Conservation (phyloP, 2,329 filamentous ascomycete species). For the Calonectria henricotiae region DNA sequence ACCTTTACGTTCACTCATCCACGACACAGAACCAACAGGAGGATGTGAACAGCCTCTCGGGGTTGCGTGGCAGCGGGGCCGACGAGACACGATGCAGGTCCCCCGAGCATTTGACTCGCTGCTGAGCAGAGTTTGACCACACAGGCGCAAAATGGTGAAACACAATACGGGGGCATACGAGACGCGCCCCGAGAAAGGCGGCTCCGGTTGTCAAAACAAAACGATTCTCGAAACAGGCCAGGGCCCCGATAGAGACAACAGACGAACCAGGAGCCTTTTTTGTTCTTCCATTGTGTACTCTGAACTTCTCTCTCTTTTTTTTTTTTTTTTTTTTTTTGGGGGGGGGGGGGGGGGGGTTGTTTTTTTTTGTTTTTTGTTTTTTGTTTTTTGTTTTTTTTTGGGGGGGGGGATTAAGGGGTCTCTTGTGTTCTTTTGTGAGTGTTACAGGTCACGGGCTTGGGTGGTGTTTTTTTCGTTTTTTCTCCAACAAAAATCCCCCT, state of each 20-base stretch:
- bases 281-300: background rate
- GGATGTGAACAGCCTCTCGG: constrained; percentile 21
- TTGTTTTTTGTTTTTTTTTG: too few species aligned
- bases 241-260: background rate
- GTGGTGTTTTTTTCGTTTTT: too few species aligned
- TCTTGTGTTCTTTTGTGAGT: too few species aligned
- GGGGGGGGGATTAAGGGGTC: too few species aligned
- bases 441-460: too few species aligned
- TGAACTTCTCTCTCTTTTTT: background rate
- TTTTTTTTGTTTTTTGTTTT: too few species aligned
- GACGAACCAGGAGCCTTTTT: constrained; percentile 4
- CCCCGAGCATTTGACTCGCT: constrained; percentile 24
- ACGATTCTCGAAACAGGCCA: constrained; percentile 1
- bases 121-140: background rate
- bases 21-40: constrained; percentile 9
- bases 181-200: background rate
- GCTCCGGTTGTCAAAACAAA: background rate
- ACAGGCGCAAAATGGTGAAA: constrained; percentile 23
- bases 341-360: too few species aligned
- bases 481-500: too few species aligned
- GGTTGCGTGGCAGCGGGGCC: constrained; percentile 34
- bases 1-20: background rate
- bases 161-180: constrained; percentile 11
- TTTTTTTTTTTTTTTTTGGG: background rate
- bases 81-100: constrained; percentile 30